phyloP scores from a whole-genome alignment of 805 yeast genomes.

The Saccharomyces kudriavzevii region DNA sequence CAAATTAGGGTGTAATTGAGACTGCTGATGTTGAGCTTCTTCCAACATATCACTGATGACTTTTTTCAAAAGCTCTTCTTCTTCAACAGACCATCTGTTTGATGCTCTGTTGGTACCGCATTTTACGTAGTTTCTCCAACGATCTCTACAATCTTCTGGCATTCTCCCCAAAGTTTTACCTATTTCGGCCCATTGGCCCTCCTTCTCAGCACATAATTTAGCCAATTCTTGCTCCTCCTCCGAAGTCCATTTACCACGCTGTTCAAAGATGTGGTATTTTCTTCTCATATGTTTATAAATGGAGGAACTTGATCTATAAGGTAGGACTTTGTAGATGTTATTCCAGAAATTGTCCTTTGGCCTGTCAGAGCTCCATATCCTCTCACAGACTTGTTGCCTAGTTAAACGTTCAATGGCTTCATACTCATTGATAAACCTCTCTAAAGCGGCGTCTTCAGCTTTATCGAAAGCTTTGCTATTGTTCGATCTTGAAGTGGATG shows the following conservation, averaged over 20 bases:
- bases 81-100: constrained; percentile 67
- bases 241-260: constrained; percentile 78
- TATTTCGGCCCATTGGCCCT: constrained; percentile 79
- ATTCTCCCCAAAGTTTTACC: constrained; percentile 71
- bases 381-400: constrained; percentile 56
- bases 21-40: constrained; percentile 8
- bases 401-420: constrained; percentile 50
- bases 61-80: constrained; percentile 50
- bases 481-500: constrained; percentile 9
- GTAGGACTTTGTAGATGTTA: constrained; percentile 58
- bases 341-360: constrained; percentile 84
- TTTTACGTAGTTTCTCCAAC: constrained; percentile 87
- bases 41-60: constrained; percentile 41
- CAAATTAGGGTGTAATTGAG: neutral
- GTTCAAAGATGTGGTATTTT: constrained; percentile 70
- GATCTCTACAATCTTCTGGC: constrained; percentile 94
- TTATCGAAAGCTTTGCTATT: constrained; percentile 12
- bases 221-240: constrained; percentile 63
- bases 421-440: constrained; percentile 57
- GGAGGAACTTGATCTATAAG: constrained; percentile 73
- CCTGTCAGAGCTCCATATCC: constrained; percentile 76
- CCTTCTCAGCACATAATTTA: constrained; percentile 50
- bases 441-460: constrained; percentile 57
- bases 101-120: constrained; percentile 65
- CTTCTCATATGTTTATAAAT: constrained; percentile 83